phyloP scores from a whole-genome alignment of 2,329 filamentous ascomycete genomes.

The Fusarium sp. region DNA sequence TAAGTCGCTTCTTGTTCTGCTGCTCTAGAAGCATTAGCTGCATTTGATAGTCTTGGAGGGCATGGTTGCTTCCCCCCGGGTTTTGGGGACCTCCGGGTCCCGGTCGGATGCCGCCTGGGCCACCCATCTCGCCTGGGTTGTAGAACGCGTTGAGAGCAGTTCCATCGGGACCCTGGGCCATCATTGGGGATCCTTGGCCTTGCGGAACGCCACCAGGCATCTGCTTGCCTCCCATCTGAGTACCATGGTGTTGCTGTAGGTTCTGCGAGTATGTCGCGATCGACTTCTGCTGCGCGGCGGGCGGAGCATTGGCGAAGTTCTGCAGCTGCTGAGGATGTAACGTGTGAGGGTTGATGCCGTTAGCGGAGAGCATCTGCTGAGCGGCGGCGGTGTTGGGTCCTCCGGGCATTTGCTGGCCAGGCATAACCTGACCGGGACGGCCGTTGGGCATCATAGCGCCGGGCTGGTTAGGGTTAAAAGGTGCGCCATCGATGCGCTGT shows the following conservation, averaged over 20 bases:
- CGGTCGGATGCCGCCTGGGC: conserved; percentile 71
- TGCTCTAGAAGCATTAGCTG: conserved; percentile 89
- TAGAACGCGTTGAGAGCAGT: conserved; percentile 72
- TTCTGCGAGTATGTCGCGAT: conserved; percentile 90
- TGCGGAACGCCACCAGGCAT: conserved; percentile 82
- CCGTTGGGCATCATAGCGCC: conserved; percentile 80
- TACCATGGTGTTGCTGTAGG: conserved; percentile 85
- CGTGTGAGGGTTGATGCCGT: conserved; percentile 82
- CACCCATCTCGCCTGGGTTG: conserved; percentile 73
- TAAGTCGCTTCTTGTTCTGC: conserved; percentile 87
- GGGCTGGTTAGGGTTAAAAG: conserved; percentile 80
- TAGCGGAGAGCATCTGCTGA: conserved; percentile 74
- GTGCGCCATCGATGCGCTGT: conserved; percentile 80
- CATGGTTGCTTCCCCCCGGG: conserved; percentile 77
- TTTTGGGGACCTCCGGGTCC: conserved; percentile 64
- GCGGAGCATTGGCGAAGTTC: conserved; percentile 68
- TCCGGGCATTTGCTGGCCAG: conserved; percentile 76
- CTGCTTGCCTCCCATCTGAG: conserved; percentile 85
- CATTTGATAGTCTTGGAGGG: conserved; percentile 90
- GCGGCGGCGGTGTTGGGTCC: conserved; percentile 65
- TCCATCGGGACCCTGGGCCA: conserved; percentile 79
- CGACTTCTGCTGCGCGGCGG: conserved; percentile 81
- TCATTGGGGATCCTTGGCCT: conserved; percentile 87
- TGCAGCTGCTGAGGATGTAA: conserved; percentile 85
- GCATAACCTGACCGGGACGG: conserved; percentile 79